Percentiles rank a stretch among this genome's conserved stretches.
phyloP scores from a whole-genome alignment of 2,329 filamentous ascomycete species.

The Hypoxylon sp. region DNA sequence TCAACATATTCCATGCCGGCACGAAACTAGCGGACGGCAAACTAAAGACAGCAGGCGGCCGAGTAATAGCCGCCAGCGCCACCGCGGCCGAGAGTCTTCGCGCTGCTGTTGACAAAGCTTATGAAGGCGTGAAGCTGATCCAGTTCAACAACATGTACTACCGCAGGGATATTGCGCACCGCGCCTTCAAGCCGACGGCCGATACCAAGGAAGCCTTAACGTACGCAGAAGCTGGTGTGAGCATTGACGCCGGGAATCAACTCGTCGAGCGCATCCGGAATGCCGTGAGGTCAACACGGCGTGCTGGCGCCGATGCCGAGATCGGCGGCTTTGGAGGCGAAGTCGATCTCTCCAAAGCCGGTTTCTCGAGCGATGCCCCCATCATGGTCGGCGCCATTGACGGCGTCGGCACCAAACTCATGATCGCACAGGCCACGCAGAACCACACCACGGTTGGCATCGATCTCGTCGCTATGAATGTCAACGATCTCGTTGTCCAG shows the following conservation, averaged over 20 bases:
- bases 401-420: conserved; percentile 96
- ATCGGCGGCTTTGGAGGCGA: conserved; percentile 97
- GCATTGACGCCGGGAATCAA: conserved; percentile 93
- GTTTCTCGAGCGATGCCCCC: conserved; percentile 77
- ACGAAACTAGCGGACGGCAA: conserved; percentile 76
- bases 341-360: conserved; percentile 81
- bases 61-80: conserved; percentile 94
- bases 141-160: conserved; percentile 92
- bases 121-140: conserved; percentile 83
- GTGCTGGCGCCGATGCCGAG: conserved; percentile 89
- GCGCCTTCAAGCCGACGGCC: conserved; percentile 69
- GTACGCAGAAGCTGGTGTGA: conserved; percentile 93
- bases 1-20: conserved; percentile 92
- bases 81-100: conserved; percentile 79
- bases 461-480: conserved; percentile 98
- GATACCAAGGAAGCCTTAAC: conserved; percentile 74
- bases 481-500: conserved; percentile 97
- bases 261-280: conserved; percentile 94
- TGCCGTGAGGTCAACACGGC: conserved; percentile 86
- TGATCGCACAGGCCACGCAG: conserved; percentile 90
- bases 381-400: conserved; percentile 95
- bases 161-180: conserved; percentile 91
- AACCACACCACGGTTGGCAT: conserved; percentile 97
- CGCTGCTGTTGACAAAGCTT: conserved; percentile 89
- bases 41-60: conserved; percentile 84